phyloP scores from a whole-genome alignment of 2,329 filamentous ascomycete genomes.

The Lasiodiplodia theobromae region DNA sequence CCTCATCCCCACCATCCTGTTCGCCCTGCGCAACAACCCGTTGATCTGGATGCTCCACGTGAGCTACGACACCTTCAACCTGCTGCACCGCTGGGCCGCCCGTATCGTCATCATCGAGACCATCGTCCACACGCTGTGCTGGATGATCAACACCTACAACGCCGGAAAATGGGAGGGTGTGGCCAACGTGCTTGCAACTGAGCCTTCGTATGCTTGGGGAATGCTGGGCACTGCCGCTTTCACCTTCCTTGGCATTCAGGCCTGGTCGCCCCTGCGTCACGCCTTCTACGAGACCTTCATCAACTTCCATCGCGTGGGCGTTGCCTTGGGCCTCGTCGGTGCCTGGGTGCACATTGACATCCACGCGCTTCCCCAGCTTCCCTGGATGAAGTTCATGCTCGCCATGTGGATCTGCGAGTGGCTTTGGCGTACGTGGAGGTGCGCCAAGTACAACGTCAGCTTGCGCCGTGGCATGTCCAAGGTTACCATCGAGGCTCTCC shows the following conservation, averaged over 20 bases:
- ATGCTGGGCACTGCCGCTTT: conserved; percentile 68
- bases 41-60: conserved; percentile 82
- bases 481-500: conserved; percentile 65
- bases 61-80: conserved; percentile 96
- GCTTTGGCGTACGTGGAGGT: conserved; percentile 54
- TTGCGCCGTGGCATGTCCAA: conserved; percentile 55
- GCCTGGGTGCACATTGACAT: conserved; percentile 81
- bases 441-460: conserved; percentile 63
- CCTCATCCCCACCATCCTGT: conserved; percentile 87
- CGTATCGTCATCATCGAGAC: conserved; percentile 74
- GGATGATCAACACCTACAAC: conserved; percentile 70
- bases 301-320: conserved; percentile 81
- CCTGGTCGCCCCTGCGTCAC: conserved; percentile 82
- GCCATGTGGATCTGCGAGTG: conserved; percentile 78
- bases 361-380: conserved; percentile 70
- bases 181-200: conserved; percentile 59
- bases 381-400: conserved; percentile 77
- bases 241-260: conserved; percentile 70
- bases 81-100: conserved; percentile 84
- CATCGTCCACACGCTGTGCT: conserved; percentile 74
- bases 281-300: conserved; percentile 98
- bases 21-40: conserved; percentile 92
- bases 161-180: conserved; percentile 70
- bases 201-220: conserved; percentile 71
- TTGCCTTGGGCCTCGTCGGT: conserved; percentile 70